Conservation (phyloP, 306 rosid genomes). For the Hippophae rhamnoides region DNA sequence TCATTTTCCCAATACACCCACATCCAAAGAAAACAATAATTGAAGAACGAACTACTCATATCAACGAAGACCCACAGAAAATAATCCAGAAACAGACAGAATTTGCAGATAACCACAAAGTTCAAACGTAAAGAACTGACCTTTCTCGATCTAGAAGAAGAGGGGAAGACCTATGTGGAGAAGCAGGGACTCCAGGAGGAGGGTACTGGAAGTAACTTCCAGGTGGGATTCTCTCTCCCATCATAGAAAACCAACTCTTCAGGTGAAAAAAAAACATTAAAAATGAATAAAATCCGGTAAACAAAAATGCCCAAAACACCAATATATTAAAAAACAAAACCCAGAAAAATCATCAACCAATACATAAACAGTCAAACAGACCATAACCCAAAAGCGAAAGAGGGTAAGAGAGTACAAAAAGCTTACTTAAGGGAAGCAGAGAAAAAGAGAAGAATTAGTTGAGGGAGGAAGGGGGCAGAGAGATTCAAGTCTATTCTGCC, state of each 20-base stretch:
- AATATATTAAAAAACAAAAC: not conserved
- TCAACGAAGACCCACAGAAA: not conserved
- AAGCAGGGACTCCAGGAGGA: slow-evolving; percentile 64
- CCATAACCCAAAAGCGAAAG: too few species aligned
- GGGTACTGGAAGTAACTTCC: slow-evolving; percentile 84
- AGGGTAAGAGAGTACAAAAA: too few species aligned
- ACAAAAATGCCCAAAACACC: not conserved
- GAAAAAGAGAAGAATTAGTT: too few species aligned
- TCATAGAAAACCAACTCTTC: slow-evolving; percentile 8
- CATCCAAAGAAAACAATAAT: too few species aligned
- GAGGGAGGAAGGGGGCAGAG: too few species aligned
- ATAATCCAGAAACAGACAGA: not conserved
- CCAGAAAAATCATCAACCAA: too few species aligned
- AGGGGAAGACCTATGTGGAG: slow-evolving; percentile 60
- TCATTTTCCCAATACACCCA: too few species aligned
- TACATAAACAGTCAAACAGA: too few species aligned
- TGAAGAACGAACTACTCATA: slow-evolving; percentile 5
- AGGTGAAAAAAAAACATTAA: slow-evolving; percentile 7
- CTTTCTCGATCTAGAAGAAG: slow-evolving; percentile 71
- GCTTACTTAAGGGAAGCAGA: too few species aligned
- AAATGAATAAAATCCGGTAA: slow-evolving; percentile 1
- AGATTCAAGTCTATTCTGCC: too few species aligned
- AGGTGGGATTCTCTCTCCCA: slow-evolving; percentile 85
- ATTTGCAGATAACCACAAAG: not conserved
- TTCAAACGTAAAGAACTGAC: slow-evolving; percentile 16